Base-by-base conservation (phyloP, 2,329 filamentous ascomycete genomes). In the Cladosporium velox region DNA sequence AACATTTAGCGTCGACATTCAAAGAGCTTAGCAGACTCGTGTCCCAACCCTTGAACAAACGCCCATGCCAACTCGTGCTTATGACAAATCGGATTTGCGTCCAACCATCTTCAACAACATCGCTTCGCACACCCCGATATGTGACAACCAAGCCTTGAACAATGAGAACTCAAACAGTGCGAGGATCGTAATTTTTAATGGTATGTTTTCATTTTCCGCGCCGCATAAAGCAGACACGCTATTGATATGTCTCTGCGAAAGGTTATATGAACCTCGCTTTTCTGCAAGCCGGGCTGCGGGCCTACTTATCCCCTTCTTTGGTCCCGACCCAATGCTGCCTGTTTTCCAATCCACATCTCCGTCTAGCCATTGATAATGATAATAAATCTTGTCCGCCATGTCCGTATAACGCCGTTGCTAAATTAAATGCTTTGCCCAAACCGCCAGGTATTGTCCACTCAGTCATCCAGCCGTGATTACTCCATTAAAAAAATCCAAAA, bases 381-480 rank as follows among this genome's bases (percentile, higher is more conserved):
- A 14, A 34, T 7, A 58, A 34, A 30, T 4, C n/a, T 49, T 28
- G 18, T 15, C 28, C 28, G 26, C 52, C 52, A 34, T 55, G 2
- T 55, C 30, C 52, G 14, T 34, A 6, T 12, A 80, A 81, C 78
- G 77, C 79, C 77, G 68, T 72, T 78, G 78, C 78, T 80, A 77
- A 78, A 47, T 21, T 24, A 55, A 71, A 77, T 76, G 75, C 60
- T 44, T 26, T 26, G 74, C 70, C 66, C 68, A 68, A 24, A 18
- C 54, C 54, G 41, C 59, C 32, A 64, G 54, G 63, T 67, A 64
- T 67, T 65, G 49, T 54, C 60, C 64, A 26, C 59, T 32, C 49
- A 49, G 3, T 32, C 51, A 35, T 58, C 49, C 59, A 30, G 63
- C 66, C 44, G 59, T 64, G 24, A 59, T 68, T 67, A 60, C 52